These are phyloP conservation scores for Sporothrix sp. DNA, from an alignment of 2,329 filamentous ascomycete genomes.

Conservation along the genomic window DNA sequence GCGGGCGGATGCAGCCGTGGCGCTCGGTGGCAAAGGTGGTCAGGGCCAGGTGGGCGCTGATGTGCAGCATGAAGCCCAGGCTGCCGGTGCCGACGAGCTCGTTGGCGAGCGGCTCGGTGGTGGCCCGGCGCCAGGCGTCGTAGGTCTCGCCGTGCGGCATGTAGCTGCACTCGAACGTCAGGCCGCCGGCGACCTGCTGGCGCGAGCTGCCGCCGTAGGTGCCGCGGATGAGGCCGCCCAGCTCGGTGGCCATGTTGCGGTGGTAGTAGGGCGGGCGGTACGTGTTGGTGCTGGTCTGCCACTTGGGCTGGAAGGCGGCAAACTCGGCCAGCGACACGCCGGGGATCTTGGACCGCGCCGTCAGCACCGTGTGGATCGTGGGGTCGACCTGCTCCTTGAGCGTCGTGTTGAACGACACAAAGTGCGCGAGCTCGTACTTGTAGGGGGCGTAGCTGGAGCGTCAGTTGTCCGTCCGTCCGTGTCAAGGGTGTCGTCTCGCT, in stretches of 20 bases:
- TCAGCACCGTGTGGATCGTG: slow-evolving; percentile 55
- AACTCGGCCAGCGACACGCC: slow-evolving; percentile 44
- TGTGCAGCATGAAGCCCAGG: slow-evolving; percentile 17
- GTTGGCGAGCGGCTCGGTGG: slow-evolving; percentile 12
- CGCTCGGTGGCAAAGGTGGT: slow-evolving; percentile 11
- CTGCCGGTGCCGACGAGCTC: slow-evolving; percentile 5
- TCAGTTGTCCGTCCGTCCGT: too few relatives aligned
- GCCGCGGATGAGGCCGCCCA: slow-evolving; percentile 43
- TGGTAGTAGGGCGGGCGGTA: slow-evolving; percentile 60
- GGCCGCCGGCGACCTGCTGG: slow-evolving; percentile 22
- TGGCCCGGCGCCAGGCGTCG: slow-evolving; percentile 23
- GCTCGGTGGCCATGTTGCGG: slow-evolving; percentile 47
- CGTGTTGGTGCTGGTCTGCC: slow-evolving; percentile 52
- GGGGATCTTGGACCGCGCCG: slow-evolving; percentile 35
- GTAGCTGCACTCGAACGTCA: slow-evolving; percentile 26
- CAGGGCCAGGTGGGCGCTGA: slow-evolving; percentile 11
- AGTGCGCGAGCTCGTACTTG: slow-evolving; percentile 46
- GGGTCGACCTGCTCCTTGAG: slow-evolving; percentile 53
- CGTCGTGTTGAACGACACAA: slow-evolving; percentile 41
- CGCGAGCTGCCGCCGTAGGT: slow-evolving; percentile 23
- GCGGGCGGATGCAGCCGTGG: too few relatives aligned
- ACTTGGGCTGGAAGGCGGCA: slow-evolving; percentile 56
- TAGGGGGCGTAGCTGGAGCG: slow-evolving; percentile 49
- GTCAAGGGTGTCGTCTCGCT: too few relatives aligned
- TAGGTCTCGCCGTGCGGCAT: slow-evolving; percentile 30